Conservation (phyloP, 306 rosid genomes). For the Sechiopsis laciniata region DNA sequence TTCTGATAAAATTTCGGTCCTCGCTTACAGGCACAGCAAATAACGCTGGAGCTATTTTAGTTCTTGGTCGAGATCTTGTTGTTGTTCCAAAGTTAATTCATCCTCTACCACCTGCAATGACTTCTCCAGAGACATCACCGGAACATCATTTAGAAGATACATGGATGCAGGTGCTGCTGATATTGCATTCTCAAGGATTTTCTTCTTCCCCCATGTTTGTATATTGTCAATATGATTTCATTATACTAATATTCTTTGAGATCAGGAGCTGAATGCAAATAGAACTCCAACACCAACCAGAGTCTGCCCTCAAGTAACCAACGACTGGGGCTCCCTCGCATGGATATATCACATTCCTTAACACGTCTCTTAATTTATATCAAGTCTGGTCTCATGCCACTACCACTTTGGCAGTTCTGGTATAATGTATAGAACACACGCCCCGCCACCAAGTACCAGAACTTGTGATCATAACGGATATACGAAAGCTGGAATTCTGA, state of each 20-base stretch:
- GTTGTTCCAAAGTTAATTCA: slow-evolving; percentile 98
- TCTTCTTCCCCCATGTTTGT: not conserved
- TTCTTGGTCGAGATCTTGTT: slow-evolving; percentile 96
- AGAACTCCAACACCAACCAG: slow-evolving; percentile 98
- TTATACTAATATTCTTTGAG: slow-evolving; percentile 9
- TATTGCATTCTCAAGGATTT: not conserved
- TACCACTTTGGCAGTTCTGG: slow-evolving; percentile 41
- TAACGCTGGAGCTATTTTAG: slow-evolving; percentile 97
- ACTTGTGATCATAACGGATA: slow-evolving; percentile 31
- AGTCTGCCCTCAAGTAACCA: slow-evolving; percentile 91
- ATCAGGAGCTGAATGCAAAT: slow-evolving; percentile 92
- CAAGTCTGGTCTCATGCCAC: slow-evolving; percentile 38
- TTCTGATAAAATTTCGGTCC: slow-evolving; percentile 23
- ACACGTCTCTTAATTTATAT: slow-evolving; percentile 28
- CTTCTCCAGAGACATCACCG: slow-evolving; percentile 96
- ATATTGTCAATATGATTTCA: slow-evolving; percentile 12
- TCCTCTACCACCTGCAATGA: slow-evolving; percentile 89
- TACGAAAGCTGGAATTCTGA: slow-evolving; percentile 7
- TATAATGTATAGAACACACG: slow-evolving; percentile 56
- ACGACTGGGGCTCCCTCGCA: slow-evolving; percentile 92
- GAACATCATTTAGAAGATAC: slow-evolving; percentile 97
- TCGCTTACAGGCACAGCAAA: slow-evolving; percentile 82
- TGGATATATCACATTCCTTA: slow-evolving; percentile 60
- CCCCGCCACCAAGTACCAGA: slow-evolving; percentile 31
- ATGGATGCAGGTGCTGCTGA: slow-evolving; percentile 99